These are phyloP conservation scores for Myrmaecium sp. DNA, from an alignment of 2,329 filamentous ascomycete species.

Conservation along the genomic window DNA sequence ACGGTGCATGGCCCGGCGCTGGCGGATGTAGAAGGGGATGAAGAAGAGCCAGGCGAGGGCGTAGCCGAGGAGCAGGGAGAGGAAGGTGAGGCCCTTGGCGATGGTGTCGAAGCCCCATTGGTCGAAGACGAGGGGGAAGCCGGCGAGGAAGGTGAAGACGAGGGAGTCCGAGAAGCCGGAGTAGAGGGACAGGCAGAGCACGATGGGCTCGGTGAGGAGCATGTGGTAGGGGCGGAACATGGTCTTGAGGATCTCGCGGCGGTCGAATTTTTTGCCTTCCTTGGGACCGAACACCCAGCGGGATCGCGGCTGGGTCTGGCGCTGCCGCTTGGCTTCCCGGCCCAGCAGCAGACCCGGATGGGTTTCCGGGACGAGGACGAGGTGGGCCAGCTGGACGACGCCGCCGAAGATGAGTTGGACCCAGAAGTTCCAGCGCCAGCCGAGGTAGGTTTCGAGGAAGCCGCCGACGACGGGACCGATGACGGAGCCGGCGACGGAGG, in stretches of 20 bases:
- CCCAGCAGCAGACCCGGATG: slow-evolving; percentile 59
- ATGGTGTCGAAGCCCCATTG: slow-evolving; percentile 47
- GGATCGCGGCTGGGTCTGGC: too few species aligned
- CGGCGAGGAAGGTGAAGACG: slow-evolving; percentile 63
- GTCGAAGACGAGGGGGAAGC: slow-evolving; percentile 47
- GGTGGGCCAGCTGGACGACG: slow-evolving; percentile 24
- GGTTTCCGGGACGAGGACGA: slow-evolving; percentile 57
- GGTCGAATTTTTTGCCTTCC: too few species aligned
- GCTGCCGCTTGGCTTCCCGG: slow-evolving; percentile 54
- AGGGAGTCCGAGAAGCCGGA: slow-evolving; percentile 58
- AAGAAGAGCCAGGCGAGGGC: slow-evolving; percentile 43
- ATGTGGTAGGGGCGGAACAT: slow-evolving; percentile 53
- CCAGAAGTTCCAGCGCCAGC: slow-evolving; percentile 66
- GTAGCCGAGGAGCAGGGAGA: slow-evolving; percentile 51
- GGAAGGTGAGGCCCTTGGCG: slow-evolving; percentile 42
- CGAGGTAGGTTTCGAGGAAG: slow-evolving; percentile 29
- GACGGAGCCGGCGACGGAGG: slow-evolving; percentile 43
- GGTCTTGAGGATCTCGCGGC: slow-evolving; percentile 29
- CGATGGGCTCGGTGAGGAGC: slow-evolving; percentile 59
- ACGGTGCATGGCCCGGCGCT: slow-evolving; percentile 28
- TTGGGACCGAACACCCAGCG: too few species aligned
- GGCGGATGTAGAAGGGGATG: slow-evolving; percentile 38
- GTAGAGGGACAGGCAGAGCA: slow-evolving; percentile 51
- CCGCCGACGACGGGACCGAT: slow-evolving; percentile 39
- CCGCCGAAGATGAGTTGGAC: slow-evolving; percentile 58